Evolutionary conservation across 345 rosid species (phyloP), one percentile per base, ranked within the genome.

Genomic region (Brassica juncea): DNA sequence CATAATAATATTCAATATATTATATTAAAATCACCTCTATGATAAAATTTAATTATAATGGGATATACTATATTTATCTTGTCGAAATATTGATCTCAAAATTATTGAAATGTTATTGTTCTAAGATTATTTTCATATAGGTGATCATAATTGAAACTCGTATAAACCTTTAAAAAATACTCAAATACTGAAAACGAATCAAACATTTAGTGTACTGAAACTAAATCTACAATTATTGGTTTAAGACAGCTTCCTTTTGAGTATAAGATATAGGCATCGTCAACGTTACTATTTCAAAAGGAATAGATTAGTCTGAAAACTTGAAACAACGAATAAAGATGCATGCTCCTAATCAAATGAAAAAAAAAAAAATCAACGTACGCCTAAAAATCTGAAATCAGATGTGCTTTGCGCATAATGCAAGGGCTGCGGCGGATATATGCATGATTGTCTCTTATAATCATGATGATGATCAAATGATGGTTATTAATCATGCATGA

Each of bases 401-500:
- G 27, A 64, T 34, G 6, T 30, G 32, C 11, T 28, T 42, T 44
- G 54, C 54, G n/a, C 15, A 64, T 64, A 15, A 32, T 34, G 44
- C 7, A 32, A 32, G 68, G 44, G 42, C 34, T 35, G 68, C 44
- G 44, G 68, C 42, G 25, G 68, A 63, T 23, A 59, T 63, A 8
- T n/a, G 35, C 16, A 30, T 9, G 16, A 8, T 16, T 65, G 27
- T 52, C 61, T 73, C 52, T 49, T 49, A 34, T 49, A 79, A 68
- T 79, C 59, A 79, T 78, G 73, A 31, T 79, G 32, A 66, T 79
- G 64, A 73, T 79, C 44, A 79, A 73, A 34, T 65, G 27, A 65
- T 65, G 37, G 47, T 25, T 34, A 8, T 34, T 4, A 34, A 34
- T 64, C 27, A 64, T 64, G 44, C 68, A 34, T 64, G 68, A 64